Evolutionary conservation across 805 yeast species (phyloP), one percentile per base, ranked within the genome.

Genomic region (Teunomyces lycoperdinae): DNA sequence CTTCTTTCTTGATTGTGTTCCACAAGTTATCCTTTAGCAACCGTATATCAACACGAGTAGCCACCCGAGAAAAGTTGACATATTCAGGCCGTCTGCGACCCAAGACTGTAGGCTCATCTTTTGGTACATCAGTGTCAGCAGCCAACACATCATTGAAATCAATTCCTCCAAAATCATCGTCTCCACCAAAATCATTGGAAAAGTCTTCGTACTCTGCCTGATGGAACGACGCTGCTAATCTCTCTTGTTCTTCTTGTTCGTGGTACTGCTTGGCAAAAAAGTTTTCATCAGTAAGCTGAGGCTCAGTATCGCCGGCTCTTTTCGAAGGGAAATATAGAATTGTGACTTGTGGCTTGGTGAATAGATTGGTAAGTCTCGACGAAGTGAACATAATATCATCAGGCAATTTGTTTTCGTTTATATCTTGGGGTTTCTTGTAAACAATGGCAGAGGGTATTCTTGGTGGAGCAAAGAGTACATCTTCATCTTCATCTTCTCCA

Each of bases 1-100:
- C 24, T 16, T 47, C 43, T 5, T 33, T 36, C 40, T 65, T 70
- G 57, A 83, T 68, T 1, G 79, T 74, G 29, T 73, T 72, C 96
- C 96, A 89, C 34, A 89, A 58, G 57, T 87, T 87, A 46, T 83
- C 85, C 68, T 90, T 89, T 45, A 89, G 71, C 24, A 71, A 68
- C 52, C 81, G 79, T 30, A 90, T 86, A 58, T 89, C 91, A 27
- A 90, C 94, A 51, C 81, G 79, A 62, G 89, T 89, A 4, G 96
- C 89, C 14, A 81, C 79, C 43, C 83, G 75, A 2, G 96, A 83
- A 58, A 80, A 87, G 50, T 74, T 79, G 42, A 76, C 75, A 46
- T 75, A 68, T 20, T 72, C 76, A 1, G 74, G 71, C 34, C 76
- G 61, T 26, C 59, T 59, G 14, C 56, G 59, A 11, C 58, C 57